Percentiles rank a stretch among this genome's conserved stretches.
phyloP scores from a whole-genome alignment of 2,329 filamentous ascomycete species.

The Dactylellina parvicollis region DNA sequence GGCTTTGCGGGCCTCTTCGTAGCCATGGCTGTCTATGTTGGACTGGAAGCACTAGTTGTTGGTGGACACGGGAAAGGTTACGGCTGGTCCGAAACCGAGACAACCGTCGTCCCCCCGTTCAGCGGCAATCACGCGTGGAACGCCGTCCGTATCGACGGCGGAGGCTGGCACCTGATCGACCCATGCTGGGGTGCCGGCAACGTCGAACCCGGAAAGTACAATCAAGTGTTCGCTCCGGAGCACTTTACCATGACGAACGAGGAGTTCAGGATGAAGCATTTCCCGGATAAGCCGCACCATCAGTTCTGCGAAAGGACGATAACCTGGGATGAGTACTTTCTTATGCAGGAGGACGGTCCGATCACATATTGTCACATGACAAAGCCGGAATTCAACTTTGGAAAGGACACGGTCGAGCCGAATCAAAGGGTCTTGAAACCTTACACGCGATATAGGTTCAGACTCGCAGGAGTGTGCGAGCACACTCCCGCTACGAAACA shows the following conservation, averaged over 20 bases:
- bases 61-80: slow-evolving; percentile 76
- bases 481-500: slow-evolving; percentile 16
- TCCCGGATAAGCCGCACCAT: slow-evolving; percentile 69
- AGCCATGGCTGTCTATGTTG: slow-evolving; percentile 79
- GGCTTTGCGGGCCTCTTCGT: slow-evolving; percentile 88
- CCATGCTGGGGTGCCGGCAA: slow-evolving; percentile 90
- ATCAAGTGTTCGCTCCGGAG: slow-evolving; percentile 73
- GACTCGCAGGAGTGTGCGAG: slow-evolving; percentile 27
- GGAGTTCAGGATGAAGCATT: slow-evolving; percentile 82
- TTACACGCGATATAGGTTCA: slow-evolving; percentile 30
- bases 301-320: slow-evolving; percentile 34
- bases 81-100: slow-evolving; percentile 67
- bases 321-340: slow-evolving; percentile 33
- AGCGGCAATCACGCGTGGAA: slow-evolving; percentile 87
- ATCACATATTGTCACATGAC: slow-evolving; percentile 5
- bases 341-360: slow-evolving; percentile 22
- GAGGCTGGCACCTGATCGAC: slow-evolving; percentile 90
- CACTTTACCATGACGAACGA: slow-evolving; percentile 75
- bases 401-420: slow-evolving; percentile 27
- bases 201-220: slow-evolving; percentile 70
- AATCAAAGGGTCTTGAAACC: slow-evolving; percentile 8
- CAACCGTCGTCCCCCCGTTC: slow-evolving; percentile 76
- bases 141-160: slow-evolving; percentile 84
- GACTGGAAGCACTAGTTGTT: slow-evolving; percentile 72
- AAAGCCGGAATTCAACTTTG: slow-evolving; percentile 21